phyloP scores from a whole-genome alignment of 2,329 filamentous ascomycete genomes.

The Penicillium sp. region DNA sequence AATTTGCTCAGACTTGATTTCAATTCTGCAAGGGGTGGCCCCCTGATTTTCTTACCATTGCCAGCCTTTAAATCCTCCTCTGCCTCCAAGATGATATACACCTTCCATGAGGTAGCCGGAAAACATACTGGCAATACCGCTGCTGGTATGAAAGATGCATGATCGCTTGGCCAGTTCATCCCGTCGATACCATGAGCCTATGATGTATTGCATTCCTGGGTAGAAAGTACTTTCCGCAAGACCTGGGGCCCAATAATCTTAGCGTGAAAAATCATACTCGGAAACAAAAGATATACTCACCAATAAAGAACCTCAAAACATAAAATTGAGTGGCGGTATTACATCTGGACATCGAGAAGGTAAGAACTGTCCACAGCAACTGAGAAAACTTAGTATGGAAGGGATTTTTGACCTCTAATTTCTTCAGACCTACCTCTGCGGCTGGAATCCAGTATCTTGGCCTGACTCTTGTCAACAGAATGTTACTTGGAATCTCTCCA shows the following conservation, averaged over 20 bases:
- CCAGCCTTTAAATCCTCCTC: slow-evolving; percentile 57
- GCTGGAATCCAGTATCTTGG: slow-evolving; percentile 55
- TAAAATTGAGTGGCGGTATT: slow-evolving; percentile 51
- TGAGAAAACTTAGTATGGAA: slow-evolving; percentile 18
- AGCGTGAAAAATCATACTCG: not conserved
- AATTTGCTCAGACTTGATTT: not conserved
- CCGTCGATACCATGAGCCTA: slow-evolving; percentile 56
- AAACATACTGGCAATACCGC: slow-evolving; percentile 49
- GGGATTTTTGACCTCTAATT: slow-evolving; percentile 8
- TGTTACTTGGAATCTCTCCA: slow-evolving; percentile 55
- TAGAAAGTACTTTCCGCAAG: slow-evolving; percentile 57
- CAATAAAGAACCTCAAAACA: slow-evolving; percentile 55
- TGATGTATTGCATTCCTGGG: slow-evolving; percentile 57
- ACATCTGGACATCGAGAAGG: slow-evolving; percentile 48
- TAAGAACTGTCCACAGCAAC: slow-evolving; percentile 55
- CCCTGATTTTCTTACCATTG: slow-evolving; percentile 45
- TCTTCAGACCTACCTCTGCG: slow-evolving; percentile 43
- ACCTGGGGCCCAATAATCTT: slow-evolving; percentile 28
- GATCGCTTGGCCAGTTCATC: slow-evolving; percentile 57
- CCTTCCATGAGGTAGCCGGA: slow-evolving; percentile 60
- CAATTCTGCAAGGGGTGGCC: not conserved
- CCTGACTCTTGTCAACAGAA: slow-evolving; percentile 54
- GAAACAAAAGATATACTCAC: slow-evolving; percentile 24
- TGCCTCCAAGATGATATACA: slow-evolving; percentile 55
- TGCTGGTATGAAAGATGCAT: slow-evolving; percentile 57